Conservation (phyloP, 2,329 filamentous ascomycete species). For the Colletotrichum tropicale region DNA sequence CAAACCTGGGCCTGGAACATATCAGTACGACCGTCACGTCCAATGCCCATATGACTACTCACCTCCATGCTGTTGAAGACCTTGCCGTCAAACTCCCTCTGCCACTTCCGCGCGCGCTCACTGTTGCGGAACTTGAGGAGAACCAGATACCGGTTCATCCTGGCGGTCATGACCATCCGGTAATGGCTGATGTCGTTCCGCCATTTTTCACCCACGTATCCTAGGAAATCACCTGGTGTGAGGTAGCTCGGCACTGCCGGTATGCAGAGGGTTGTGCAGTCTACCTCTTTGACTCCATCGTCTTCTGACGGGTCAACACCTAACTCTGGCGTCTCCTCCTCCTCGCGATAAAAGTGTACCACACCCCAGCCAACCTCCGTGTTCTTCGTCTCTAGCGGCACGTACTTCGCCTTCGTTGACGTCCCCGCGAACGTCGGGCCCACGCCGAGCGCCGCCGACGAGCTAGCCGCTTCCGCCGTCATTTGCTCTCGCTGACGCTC, state of each 20-base stretch:
- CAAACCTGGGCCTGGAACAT: slow-evolving; percentile 77
- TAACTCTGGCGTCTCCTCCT: slow-evolving; percentile 71
- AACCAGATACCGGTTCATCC: slow-evolving; percentile 91
- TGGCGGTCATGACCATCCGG: slow-evolving; percentile 87
- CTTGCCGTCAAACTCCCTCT: slow-evolving; percentile 87
- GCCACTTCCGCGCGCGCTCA: slow-evolving; percentile 78
- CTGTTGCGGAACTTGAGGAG: slow-evolving; percentile 89
- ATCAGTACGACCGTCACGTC: slow-evolving; percentile 15
- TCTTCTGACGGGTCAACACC: slow-evolving; percentile 29
- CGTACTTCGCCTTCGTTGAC: slow-evolving; percentile 82
- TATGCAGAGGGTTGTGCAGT: slow-evolving; percentile 89
- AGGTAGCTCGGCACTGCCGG: slow-evolving; percentile 94
- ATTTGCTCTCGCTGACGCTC: slow-evolving; percentile 30
- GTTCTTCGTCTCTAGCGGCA: slow-evolving; percentile 71
- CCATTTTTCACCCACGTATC: slow-evolving; percentile 89
- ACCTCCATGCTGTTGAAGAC: slow-evolving; percentile 93
- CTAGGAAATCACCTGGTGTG: slow-evolving; percentile 87
- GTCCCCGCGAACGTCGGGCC: slow-evolving; percentile 67
- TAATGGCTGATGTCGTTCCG: slow-evolving; percentile 90
- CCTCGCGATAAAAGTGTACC: slow-evolving; percentile 91
- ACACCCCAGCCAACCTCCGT: slow-evolving; percentile 90
- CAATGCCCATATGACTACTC: slow-evolving; percentile 23
- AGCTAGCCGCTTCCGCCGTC: slow-evolving; percentile 40
- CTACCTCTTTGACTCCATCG: slow-evolving; percentile 48
- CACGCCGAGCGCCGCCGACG: slow-evolving; percentile 55